A percentile compares a stretch with the other conserved stretches of the same genome.
phyloP scores from a whole-genome alignment of 495 filamentous ascomycete genomes.

The Penicillium malachiteum region DNA sequence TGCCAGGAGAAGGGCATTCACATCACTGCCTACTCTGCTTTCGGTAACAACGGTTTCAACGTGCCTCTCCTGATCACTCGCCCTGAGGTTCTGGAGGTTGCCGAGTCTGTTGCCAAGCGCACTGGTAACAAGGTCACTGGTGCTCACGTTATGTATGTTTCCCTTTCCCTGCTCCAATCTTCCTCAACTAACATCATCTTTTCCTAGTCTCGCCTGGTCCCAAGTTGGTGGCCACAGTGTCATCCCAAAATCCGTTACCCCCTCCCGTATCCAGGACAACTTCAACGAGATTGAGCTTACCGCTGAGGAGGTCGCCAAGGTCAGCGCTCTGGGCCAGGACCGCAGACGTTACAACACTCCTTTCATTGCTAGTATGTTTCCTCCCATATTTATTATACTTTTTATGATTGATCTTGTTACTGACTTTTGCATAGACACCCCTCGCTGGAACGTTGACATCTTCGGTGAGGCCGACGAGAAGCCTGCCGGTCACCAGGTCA shows the following conservation, averaged over 20 bases:
- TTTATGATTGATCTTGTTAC: not conserved
- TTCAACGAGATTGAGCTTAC: constrained; percentile 50
- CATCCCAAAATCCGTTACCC: constrained; percentile 51
- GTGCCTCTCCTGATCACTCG: constrained; percentile 45
- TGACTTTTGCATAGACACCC: constrained; percentile 31
- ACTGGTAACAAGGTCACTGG: constrained; percentile 38
- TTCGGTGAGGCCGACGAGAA: constrained; percentile 46
- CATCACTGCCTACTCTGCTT: constrained; percentile 51
- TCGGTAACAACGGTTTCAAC: constrained; percentile 48
- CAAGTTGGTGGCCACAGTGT: constrained; percentile 49
- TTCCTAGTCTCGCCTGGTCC: constrained; percentile 43
- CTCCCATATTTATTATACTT: not conserved
- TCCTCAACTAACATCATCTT: not conserved
- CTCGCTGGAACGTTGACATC: constrained; percentile 48
- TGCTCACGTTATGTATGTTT: constrained; percentile 41
- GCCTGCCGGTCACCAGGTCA: constrained; percentile 43
- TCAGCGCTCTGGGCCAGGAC: constrained; percentile 39
- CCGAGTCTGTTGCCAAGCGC: constrained; percentile 41
- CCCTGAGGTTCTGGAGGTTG: constrained; percentile 44
- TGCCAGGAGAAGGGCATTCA: constrained; percentile 47
- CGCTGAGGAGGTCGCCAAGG: constrained; percentile 44
- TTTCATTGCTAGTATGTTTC: constrained; percentile 33
- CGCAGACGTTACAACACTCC: constrained; percentile 51
- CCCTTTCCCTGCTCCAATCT: not conserved
- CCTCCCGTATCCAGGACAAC: constrained; percentile 47